Evolutionary conservation across 257 asterid species (phyloP).

Genomic region (Datura wrightii): DNA sequence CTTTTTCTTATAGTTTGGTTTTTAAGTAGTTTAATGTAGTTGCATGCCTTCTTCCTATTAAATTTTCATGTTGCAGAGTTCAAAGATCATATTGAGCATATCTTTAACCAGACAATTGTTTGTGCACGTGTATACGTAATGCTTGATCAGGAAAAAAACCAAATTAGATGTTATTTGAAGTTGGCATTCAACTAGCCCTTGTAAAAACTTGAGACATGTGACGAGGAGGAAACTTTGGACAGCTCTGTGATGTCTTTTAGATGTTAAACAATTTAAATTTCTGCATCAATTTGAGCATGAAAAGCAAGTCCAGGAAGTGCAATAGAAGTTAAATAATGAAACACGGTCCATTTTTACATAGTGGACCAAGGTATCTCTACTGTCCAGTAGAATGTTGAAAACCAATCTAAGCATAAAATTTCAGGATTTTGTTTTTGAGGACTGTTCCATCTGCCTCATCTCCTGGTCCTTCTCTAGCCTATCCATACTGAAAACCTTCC

Average conservation of each 20-base stretch:
- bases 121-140: background rate
- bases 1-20: background rate
- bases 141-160: background rate
- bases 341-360: background rate
- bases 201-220: background rate
- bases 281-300: background rate
- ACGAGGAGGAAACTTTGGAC: background rate
- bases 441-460: background rate
- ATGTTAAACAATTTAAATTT: background rate
- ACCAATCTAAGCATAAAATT: background rate
- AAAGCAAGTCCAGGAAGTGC: background rate
- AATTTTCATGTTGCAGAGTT: background rate
- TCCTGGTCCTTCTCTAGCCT: background rate
- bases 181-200: background rate
- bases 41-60: background rate
- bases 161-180: background rate
- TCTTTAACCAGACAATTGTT: background rate
- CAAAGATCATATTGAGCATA: background rate
- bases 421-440: background rate
- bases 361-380: background rate
- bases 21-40: background rate
- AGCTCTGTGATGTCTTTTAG: background rate
- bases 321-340: background rate
- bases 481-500: background rate
- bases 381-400: background rate